These are phyloP conservation scores for Amanita rubescens DNA, from an alignment of 768 basidiomycete species.

Conservation along the genomic window DNA sequence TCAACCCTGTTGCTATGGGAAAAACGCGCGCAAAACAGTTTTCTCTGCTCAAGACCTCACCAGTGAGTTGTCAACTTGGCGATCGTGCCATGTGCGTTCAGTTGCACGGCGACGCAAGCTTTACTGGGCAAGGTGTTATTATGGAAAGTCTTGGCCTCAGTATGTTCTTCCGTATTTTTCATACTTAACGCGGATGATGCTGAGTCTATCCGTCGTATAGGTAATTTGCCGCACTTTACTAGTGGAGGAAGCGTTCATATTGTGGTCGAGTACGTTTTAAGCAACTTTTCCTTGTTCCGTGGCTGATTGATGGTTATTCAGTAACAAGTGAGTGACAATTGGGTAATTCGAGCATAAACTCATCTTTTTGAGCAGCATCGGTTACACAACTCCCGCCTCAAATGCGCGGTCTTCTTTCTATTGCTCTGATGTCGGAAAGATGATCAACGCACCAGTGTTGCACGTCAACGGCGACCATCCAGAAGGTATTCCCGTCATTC, in stretches of 20 bases:
- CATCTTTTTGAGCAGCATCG: constrained; percentile 47
- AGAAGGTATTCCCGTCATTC: constrained; percentile 44
- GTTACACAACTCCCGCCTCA: constrained; percentile 86
- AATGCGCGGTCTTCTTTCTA: constrained; percentile 81
- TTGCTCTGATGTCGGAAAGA: constrained; percentile 84
- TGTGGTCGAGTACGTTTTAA: constrained; percentile 71
- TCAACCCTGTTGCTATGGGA: constrained; percentile 82
- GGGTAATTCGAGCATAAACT: not conserved
- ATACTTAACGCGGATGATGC: not conserved
- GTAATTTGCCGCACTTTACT: constrained; percentile 85
- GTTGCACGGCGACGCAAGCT: constrained; percentile 88
- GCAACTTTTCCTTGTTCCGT: not conserved
- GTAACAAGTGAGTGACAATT: constrained; percentile 45
- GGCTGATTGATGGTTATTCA: constrained; percentile 16
- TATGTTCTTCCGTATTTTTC: constrained; percentile 30
- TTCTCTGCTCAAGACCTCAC: constrained; percentile 61
- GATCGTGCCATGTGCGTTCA: constrained; percentile 84
- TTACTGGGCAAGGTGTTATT: constrained; percentile 84
- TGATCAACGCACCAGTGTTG: constrained; percentile 82
- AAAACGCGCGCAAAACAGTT: constrained; percentile 91
- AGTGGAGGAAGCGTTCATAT: constrained; percentile 87
- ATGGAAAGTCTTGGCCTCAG: constrained; percentile 86
- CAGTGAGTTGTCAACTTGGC: constrained; percentile 45
- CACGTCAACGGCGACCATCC: constrained; percentile 92
- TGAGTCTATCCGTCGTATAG: constrained; percentile 23